These are phyloP conservation scores for Neurospora sp. DNA, from an alignment of 2,329 filamentous ascomycete genomes.

Conservation along the genomic window DNA sequence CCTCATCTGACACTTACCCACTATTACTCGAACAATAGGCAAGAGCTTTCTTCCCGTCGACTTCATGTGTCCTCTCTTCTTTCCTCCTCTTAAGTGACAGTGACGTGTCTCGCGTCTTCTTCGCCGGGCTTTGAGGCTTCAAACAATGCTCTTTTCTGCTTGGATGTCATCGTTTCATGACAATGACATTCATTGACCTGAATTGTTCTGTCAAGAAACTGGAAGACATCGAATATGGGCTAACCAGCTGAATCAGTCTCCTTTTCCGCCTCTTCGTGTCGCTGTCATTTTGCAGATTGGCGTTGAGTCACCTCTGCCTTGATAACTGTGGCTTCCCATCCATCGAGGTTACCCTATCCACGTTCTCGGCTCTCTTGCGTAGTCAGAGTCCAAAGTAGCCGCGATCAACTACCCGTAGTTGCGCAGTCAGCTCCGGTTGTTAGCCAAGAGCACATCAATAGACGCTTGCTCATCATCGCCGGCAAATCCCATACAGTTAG, in stretches of 20 bases:
- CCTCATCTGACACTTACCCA: neutral
- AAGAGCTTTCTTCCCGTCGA: neutral
- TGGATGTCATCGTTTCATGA: neutral
- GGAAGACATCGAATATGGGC: neutral
- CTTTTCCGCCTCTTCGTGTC: neutral
- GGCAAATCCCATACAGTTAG: neutral
- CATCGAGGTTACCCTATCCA: neutral
- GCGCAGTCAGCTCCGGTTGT: neutral
- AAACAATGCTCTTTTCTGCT: neutral
- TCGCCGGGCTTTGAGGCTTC: neutral
- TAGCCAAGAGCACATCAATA: neutral
- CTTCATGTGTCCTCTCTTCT: neutral
- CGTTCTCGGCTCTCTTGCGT: neutral
- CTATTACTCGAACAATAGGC: neutral
- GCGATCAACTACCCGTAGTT: neutral
- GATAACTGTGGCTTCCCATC: neutral
- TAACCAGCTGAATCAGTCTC: neutral
- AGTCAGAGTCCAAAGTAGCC: neutral
- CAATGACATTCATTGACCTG: neutral
- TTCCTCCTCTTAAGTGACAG: neutral
- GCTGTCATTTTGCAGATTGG: neutral
- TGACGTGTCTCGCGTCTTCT: neutral
- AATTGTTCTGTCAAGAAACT: neutral
- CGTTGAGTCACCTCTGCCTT: neutral
- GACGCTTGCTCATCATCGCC: neutral